Evolutionary conservation across 2,329 filamentous ascomycete genomes (phyloP).

Genomic region (Fusarium azukiicola): DNA sequence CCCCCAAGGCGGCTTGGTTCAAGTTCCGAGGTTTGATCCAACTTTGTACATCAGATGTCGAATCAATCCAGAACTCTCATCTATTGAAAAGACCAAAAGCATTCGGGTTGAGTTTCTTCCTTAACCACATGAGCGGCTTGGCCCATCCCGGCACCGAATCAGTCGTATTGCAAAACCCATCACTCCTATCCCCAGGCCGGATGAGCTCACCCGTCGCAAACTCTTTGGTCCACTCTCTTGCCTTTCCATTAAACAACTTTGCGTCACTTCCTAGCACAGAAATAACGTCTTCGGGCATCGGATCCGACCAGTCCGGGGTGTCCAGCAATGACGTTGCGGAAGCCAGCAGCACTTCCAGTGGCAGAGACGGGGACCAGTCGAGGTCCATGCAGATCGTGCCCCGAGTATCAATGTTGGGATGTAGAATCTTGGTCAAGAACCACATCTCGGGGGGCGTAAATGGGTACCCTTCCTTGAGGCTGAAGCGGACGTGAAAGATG

Average conservation of each 20-base stretch:
- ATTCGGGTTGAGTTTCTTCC: conserved; percentile 8
- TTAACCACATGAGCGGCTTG: neutral
- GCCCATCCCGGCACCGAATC: neutral
- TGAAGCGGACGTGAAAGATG: conserved; percentile 6
- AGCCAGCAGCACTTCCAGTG: neutral
- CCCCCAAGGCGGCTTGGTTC: too few species aligned
- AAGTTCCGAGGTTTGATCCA: too few species aligned
- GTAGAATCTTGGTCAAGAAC: conserved; percentile 1
- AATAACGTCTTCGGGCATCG: neutral
- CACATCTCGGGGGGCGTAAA: conserved; percentile 7
- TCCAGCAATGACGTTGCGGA: neutral
- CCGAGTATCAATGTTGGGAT: neutral
- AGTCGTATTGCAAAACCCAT: neutral
- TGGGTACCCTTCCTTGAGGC: neutral
- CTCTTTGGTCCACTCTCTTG: neutral
- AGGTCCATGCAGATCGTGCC: conserved; percentile 7
- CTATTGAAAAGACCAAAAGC: neutral
- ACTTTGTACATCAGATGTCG: too few species aligned
- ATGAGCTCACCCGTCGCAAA: neutral
- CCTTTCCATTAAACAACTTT: neutral
- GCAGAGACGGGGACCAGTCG: neutral
- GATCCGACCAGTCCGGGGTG: conserved; percentile 7
- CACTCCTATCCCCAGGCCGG: neutral
- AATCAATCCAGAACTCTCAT: neutral
- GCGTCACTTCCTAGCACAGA: neutral